Evolutionary conservation across 2,329 filamentous ascomycete genomes (phyloP).

Genomic region (Colletotrichum melonis): DNA sequence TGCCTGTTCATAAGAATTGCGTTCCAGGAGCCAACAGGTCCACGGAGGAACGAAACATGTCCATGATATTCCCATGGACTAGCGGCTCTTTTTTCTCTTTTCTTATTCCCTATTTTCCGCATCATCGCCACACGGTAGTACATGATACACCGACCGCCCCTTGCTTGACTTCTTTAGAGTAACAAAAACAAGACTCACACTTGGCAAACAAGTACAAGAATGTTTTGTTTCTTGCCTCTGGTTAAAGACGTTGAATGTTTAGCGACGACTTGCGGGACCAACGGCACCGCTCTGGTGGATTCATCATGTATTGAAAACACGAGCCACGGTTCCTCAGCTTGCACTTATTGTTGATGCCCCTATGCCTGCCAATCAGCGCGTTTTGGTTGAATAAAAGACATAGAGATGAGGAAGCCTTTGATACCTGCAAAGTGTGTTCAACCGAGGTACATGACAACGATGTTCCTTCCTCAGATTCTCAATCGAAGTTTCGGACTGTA

Average conservation of each 20-base stretch:
- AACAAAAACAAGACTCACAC: background rate
- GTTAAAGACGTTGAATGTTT: background rate
- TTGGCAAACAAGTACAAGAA: background rate
- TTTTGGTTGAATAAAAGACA: background rate
- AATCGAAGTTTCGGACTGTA: background rate
- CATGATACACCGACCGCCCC: background rate
- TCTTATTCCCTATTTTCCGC: background rate
- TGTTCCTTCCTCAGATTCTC: background rate
- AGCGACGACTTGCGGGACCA: background rate
- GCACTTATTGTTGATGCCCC: background rate
- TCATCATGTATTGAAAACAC: conserved; percentile 2
- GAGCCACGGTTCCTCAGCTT: background rate
- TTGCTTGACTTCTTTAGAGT: background rate
- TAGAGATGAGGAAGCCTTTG: background rate
- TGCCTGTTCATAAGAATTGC: background rate
- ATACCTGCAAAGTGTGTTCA: background rate
- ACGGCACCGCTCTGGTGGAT: background rate
- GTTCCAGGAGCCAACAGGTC: conserved; percentile 11
- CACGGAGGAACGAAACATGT: background rate
- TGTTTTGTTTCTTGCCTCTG: conserved; percentile 19
- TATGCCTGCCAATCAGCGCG: background rate
- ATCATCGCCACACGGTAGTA: background rate
- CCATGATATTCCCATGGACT: background rate
- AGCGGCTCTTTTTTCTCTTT: background rate
- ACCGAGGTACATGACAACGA: background rate